Evolutionary conservation across 2,329 filamentous ascomycete genomes (phyloP).

Genomic region (Paramyrothecium roridum): DNA sequence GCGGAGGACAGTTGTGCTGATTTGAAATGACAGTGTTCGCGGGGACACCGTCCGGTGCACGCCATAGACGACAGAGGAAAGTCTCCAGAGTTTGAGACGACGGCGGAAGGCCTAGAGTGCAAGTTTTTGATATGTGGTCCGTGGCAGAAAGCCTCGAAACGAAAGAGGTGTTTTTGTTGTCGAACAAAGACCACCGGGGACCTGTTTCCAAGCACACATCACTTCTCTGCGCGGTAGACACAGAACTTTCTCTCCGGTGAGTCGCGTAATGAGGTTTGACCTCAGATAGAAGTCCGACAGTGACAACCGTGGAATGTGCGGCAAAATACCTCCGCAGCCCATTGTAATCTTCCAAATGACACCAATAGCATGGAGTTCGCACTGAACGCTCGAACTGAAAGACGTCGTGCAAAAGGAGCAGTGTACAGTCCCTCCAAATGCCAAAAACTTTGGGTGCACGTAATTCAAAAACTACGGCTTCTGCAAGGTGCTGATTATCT

Average conservation of each 20-base stretch:
- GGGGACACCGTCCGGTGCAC: conserved; percentile 16
- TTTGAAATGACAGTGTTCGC: conserved; percentile 51
- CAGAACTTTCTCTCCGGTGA: not conserved
- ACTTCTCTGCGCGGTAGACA: not conserved
- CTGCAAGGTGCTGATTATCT: conserved; percentile 17
- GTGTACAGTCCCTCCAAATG: conserved; percentile 45
- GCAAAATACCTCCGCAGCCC: not conserved
- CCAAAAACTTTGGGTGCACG: conserved; percentile 32
- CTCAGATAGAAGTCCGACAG: not conserved
- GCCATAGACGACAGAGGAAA: conserved; percentile 31
- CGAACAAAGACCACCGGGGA: conserved; percentile 34
- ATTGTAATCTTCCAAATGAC: not conserved
- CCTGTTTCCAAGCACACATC: conserved; percentile 31
- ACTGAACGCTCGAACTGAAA: conserved; percentile 16
- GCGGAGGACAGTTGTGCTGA: conserved; percentile 41
- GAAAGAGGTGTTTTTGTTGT: conserved; percentile 16
- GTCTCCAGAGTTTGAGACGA: conserved; percentile 27
- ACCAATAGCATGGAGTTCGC: not conserved
- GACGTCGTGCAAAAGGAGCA: conserved; percentile 33
- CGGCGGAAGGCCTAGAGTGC: conserved; percentile 37
- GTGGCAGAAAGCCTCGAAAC: conserved; percentile 9
- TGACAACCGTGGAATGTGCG: not conserved
- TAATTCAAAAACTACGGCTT: conserved; percentile 52
- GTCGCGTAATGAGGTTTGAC: not conserved
- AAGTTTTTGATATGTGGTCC: conserved; percentile 23